These are phyloP conservation scores for Entonaema liquescens DNA, from an alignment of 495 filamentous ascomycete genomes.

Conservation along the genomic window DNA sequence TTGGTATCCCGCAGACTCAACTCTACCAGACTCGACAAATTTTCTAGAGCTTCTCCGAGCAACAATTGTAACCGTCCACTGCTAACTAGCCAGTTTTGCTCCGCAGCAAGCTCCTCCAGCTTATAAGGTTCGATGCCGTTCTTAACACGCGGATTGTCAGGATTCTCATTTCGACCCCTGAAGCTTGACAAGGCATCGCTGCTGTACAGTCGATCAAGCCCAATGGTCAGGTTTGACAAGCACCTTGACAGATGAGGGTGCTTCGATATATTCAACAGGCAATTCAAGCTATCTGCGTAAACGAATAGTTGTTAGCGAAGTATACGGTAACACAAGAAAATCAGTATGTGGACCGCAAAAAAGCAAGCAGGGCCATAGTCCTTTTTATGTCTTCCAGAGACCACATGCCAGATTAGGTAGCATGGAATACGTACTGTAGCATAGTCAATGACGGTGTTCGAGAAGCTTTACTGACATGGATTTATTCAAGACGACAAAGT, in stretches of 20 bases:
- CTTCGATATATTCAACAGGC: constrained; percentile 40
- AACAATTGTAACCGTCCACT: constrained; percentile 36
- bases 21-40: constrained; percentile 48
- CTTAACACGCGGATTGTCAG: constrained; percentile 15
- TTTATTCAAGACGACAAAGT: neutral
- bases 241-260: constrained; percentile 45
- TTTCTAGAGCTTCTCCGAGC: constrained; percentile 50
- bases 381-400: neutral
- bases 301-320: neutral
- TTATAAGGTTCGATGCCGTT: constrained; percentile 23
- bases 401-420: neutral
- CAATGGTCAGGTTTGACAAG: constrained; percentile 37
- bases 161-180: neutral
- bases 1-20: constrained; percentile 50
- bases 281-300: constrained; percentile 31
- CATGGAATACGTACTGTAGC: constrained; percentile 16
- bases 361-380: neutral
- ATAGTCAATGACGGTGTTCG: constrained; percentile 4
- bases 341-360: neutral
- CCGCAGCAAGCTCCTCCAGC: constrained; percentile 33
- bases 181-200: constrained; percentile 23
- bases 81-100: constrained; percentile 40
- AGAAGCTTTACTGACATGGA: neutral
- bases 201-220: constrained; percentile 40
- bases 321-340: neutral